Percentiles rank a stretch among this genome's conserved stretches.
Conservation (phyloP, 805 yeast genomes). For the Sporopachydermia lactativora region DNA sequence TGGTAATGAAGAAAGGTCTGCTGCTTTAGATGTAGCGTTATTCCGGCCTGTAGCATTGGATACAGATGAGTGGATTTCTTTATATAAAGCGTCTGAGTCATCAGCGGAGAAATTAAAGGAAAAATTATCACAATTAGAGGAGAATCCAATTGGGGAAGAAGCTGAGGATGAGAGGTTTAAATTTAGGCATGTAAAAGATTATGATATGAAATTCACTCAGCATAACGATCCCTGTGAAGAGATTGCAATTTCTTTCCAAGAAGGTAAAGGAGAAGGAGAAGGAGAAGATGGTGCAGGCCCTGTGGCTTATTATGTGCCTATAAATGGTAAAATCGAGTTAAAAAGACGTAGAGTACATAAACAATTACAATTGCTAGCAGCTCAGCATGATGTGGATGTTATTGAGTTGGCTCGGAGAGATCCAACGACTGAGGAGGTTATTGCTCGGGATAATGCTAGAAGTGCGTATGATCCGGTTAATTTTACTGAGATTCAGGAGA, state of each 20-base stretch:
- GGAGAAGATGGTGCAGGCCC: constrained; percentile 30
- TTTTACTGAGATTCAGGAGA: constrained; percentile 50
- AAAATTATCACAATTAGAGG: constrained; percentile 31
- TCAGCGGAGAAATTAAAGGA: constrained; percentile 25
- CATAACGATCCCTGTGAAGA: constrained; percentile 41
- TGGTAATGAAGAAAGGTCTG: constrained; percentile 19
- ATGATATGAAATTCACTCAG: constrained; percentile 48
- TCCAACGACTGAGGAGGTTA: constrained; percentile 56
- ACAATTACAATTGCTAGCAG: constrained; percentile 18
- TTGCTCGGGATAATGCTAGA: constrained; percentile 52
- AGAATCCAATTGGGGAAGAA: constrained; percentile 23
- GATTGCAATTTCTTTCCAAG: constrained; percentile 46
- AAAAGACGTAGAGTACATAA: constrained; percentile 68
- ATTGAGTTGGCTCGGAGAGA: constrained; percentile 54
- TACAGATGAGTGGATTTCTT: constrained; percentile 65
- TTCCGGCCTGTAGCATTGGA: constrained; percentile 62
- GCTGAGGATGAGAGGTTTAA: constrained; percentile 29
- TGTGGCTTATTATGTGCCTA: constrained; percentile 64
- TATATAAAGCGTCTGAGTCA: constrained; percentile 35
- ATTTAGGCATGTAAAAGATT: constrained; percentile 60
- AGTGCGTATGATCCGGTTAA: constrained; percentile 68
- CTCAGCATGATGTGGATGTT: constrained; percentile 46
- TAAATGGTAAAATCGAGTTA: constrained; percentile 63
- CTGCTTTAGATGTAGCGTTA: constrained; percentile 28
- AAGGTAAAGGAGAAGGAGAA: not conserved